Percentiles rank a stretch among this genome's conserved stretches.
Evolutionary conservation across 345 rosid species (phyloP).

Genomic region (Eucalyptus erythrocorys): DNA sequence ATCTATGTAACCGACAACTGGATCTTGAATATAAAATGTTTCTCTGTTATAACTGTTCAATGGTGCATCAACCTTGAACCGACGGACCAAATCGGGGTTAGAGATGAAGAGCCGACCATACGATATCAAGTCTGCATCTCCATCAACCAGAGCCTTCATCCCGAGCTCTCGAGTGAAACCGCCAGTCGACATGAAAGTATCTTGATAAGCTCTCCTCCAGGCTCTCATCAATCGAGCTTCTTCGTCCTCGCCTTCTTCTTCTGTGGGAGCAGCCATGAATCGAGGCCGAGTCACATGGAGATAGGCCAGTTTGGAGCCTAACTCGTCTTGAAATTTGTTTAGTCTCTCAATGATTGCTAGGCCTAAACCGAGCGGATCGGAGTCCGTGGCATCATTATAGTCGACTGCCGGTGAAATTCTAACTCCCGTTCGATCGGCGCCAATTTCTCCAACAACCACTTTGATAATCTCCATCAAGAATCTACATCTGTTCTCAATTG

Average conservation of each 20-base stretch:
- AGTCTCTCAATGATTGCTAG: background rate
- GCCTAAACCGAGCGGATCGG: background rate
- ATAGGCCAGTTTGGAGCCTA: background rate
- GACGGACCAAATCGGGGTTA: conserved; percentile 65
- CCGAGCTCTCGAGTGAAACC: background rate
- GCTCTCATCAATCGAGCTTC: background rate
- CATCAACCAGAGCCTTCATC: background rate
- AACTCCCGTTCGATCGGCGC: background rate
- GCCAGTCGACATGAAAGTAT: background rate
- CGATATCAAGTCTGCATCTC: conserved; percentile 69
- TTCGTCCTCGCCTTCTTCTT: background rate
- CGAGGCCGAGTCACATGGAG: conserved; percentile 2
- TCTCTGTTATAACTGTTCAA: conserved; percentile 48
- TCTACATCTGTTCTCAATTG: background rate
- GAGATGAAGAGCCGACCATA: conserved; percentile 76
- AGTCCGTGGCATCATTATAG: background rate
- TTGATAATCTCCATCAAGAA: background rate
- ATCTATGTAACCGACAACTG: too few species aligned
- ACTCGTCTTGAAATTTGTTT: background rate
- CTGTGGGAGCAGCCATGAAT: background rate
- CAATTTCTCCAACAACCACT: background rate
- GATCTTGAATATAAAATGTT: conserved; percentile 43
- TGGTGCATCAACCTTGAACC: conserved; percentile 47
- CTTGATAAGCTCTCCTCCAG: background rate
- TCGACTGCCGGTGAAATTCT: background rate